Conservation (phyloP, 2,329 filamentous ascomycete genomes). For the Graphium sp. region DNA sequence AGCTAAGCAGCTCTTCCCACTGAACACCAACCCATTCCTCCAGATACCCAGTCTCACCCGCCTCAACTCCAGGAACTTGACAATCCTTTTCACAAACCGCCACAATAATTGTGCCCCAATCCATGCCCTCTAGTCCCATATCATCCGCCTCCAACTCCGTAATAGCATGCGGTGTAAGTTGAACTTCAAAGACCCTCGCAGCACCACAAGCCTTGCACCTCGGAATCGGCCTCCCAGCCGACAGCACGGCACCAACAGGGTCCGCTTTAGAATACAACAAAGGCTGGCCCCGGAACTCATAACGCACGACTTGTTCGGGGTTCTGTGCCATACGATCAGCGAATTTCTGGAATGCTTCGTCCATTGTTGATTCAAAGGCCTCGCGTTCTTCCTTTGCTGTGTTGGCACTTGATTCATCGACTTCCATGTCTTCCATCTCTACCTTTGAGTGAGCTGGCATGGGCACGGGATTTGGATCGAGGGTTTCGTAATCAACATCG, state of each 20-base stretch:
- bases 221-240: constrained; percentile 38
- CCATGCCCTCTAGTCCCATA: constrained; percentile 69
- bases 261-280: constrained; percentile 72
- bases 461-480: constrained; percentile 43
- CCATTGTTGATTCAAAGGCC: constrained; percentile 57
- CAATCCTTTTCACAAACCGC: constrained; percentile 76
- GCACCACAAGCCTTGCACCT: constrained; percentile 62
- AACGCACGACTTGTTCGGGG: constrained; percentile 66
- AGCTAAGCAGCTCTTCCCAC: constrained; percentile 63
- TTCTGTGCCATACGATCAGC: constrained; percentile 65
- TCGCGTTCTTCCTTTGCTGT: constrained; percentile 40
- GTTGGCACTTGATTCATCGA: constrained; percentile 17
- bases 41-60: constrained; percentile 56
- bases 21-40: constrained; percentile 98
- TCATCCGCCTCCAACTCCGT: constrained; percentile 70
- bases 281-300: constrained; percentile 57
- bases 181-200: constrained; percentile 71
- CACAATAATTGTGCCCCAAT: constrained; percentile 88
- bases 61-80: constrained; percentile 34
- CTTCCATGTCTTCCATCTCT: constrained; percentile 20
- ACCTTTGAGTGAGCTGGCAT: constrained; percentile 32
- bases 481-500: constrained; percentile 83
- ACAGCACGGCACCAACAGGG: constrained; percentile 49
- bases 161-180: constrained; percentile 84
- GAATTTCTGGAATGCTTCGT: constrained; percentile 65